phyloP scores from a whole-genome alignment of 2,329 filamentous ascomycete species.

The Neocucurbitaria cava region DNA sequence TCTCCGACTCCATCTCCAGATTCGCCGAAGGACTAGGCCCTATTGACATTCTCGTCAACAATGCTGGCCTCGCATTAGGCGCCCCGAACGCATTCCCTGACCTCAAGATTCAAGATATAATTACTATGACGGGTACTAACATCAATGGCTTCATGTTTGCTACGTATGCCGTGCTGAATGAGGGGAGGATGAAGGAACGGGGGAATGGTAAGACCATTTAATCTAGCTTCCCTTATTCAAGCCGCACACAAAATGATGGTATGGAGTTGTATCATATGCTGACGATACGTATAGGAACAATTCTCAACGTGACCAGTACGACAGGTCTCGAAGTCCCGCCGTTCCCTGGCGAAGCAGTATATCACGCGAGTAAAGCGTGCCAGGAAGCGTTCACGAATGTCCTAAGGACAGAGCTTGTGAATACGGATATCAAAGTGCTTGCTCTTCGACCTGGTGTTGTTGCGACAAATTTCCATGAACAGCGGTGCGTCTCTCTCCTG shows the following conservation, averaged over 20 bases:
- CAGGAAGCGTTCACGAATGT: slow-evolving; percentile 60
- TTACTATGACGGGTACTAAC: slow-evolving; percentile 58
- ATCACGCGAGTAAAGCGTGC: slow-evolving; percentile 57
- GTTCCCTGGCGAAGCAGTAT: slow-evolving; percentile 58
- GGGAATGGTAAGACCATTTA: slow-evolving; percentile 39
- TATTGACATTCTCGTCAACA: slow-evolving; percentile 58
- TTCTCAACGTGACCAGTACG: slow-evolving; percentile 58
- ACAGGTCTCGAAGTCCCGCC: slow-evolving; percentile 58
- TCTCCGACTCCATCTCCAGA: slow-evolving; percentile 33
- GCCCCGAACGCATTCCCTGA: slow-evolving; percentile 54
- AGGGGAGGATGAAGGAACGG: slow-evolving; percentile 48
- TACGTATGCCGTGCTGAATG: slow-evolving; percentile 55
- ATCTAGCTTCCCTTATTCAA: background rate
- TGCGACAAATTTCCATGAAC: slow-evolving; percentile 57
- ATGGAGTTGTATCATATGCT: background rate
- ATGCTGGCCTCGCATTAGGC: slow-evolving; percentile 57
- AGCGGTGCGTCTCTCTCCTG: slow-evolving; percentile 29
- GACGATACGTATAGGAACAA: slow-evolving; percentile 38
- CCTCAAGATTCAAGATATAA: slow-evolving; percentile 51
- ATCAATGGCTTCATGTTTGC: slow-evolving; percentile 58
- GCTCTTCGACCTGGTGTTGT: slow-evolving; percentile 58
- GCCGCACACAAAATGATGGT: background rate
- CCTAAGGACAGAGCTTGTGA: slow-evolving; percentile 56
- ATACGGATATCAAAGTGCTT: slow-evolving; percentile 57
- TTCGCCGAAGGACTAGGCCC: slow-evolving; percentile 38